phyloP scores from a whole-genome alignment of 441 rosid species.

The Pelargonium australe region DNA sequence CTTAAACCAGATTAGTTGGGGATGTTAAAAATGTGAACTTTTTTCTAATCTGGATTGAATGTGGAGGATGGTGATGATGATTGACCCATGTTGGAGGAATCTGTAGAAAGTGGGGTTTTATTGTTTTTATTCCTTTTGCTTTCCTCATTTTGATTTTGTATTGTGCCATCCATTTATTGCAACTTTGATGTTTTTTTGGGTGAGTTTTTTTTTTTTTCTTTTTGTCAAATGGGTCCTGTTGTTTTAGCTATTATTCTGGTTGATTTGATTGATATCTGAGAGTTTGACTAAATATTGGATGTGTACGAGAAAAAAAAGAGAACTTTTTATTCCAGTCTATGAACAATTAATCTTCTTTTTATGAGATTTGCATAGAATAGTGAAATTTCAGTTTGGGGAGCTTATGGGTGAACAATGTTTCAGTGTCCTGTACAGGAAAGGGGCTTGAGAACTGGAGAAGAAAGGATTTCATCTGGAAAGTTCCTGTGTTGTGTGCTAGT shows the following conservation, averaged over 20 bases:
- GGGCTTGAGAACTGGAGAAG: background rate
- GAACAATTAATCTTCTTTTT: background rate
- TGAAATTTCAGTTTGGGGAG: background rate
- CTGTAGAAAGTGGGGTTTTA: conserved; percentile 26
- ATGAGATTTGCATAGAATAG: background rate
- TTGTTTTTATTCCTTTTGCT: conserved; percentile 5
- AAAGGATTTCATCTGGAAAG: background rate
- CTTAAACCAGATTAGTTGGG: conserved; percentile 10
- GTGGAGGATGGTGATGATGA: conserved; percentile 11
- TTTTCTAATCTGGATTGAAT: conserved; percentile 26
- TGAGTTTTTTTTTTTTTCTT: background rate
- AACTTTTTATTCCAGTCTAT: background rate
- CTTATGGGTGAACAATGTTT: background rate
- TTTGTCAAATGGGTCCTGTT: background rate
- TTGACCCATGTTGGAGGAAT: conserved; percentile 27
- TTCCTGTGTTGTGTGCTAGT: conserved; percentile 1
- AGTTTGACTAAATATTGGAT: conserved; percentile 17
- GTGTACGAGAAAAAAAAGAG: conserved; percentile 6
- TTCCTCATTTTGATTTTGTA: conserved; percentile 13
- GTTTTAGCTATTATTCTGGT: conserved; percentile 9
- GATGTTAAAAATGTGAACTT: conserved; percentile 5
- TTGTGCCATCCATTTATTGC: conserved; percentile 16
- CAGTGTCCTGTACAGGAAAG: background rate
- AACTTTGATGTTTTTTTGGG: conserved; percentile 23
- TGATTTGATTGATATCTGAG: conserved; percentile 18